Conservation (phyloP, 495 filamentous ascomycete genomes). For the Hypoxylon lenormandii region DNA sequence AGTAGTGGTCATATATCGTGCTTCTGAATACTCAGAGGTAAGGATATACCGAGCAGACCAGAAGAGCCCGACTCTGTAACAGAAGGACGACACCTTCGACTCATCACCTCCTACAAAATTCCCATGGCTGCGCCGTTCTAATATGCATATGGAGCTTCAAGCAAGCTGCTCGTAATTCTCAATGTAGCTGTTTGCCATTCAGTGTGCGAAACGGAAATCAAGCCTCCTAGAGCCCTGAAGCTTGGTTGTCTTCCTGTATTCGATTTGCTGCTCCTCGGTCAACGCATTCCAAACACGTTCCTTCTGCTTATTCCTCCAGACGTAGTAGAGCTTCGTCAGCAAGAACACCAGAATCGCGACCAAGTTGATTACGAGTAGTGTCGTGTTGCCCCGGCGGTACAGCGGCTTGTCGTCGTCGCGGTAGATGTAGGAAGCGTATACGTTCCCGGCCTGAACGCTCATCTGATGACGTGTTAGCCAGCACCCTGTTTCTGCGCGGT, state of each 20-base stretch:
- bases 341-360: slow-evolving; percentile 52
- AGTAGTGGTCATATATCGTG: too few relatives aligned
- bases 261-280: slow-evolving; percentile 53
- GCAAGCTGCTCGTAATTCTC: neutral
- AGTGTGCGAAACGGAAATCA: slow-evolving; percentile 62
- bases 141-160: too few relatives aligned
- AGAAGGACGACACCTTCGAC: too few relatives aligned
- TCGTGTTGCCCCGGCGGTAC: slow-evolving; percentile 74
- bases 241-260: slow-evolving; percentile 56
- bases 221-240: slow-evolving; percentile 57
- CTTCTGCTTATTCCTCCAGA: slow-evolving; percentile 58
- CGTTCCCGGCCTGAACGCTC: slow-evolving; percentile 72
- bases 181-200: neutral
- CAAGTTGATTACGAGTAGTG: slow-evolving; percentile 67
- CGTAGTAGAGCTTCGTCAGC: slow-evolving; percentile 60
- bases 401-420: slow-evolving; percentile 69
- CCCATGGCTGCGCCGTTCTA: too few relatives aligned
- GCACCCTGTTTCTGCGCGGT: slow-evolving; percentile 15
- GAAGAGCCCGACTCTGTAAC: too few relatives aligned
- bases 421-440: slow-evolving; percentile 67
- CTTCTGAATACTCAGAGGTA: too few relatives aligned
- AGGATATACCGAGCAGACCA: too few relatives aligned
- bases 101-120: too few relatives aligned
- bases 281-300: slow-evolving; percentile 57
- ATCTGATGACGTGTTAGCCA: slow-evolving; percentile 57